Conservation (phyloP, 2,329 filamentous ascomycete species). For the Fusarium sp. region DNA sequence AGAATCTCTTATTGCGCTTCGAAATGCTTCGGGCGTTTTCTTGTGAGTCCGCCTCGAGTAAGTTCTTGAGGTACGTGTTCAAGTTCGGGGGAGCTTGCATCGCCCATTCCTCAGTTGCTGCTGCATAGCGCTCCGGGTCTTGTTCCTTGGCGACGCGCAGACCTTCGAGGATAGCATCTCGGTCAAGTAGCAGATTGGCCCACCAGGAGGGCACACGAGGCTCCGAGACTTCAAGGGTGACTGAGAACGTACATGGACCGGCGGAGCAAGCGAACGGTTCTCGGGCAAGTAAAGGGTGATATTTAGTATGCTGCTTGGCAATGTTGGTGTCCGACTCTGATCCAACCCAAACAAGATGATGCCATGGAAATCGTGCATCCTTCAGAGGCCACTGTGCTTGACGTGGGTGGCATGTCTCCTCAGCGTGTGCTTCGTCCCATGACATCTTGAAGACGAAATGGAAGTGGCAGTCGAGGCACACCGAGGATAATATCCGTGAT, state of each 20-base stretch:
- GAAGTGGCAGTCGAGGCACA: slow-evolving; percentile 58
- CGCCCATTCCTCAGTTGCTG: slow-evolving; percentile 57
- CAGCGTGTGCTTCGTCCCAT: slow-evolving; percentile 50
- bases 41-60: slow-evolving; percentile 55
- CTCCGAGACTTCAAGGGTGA: slow-evolving; percentile 63
- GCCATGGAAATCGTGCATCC: slow-evolving; percentile 55
- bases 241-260: slow-evolving; percentile 55
- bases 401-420: slow-evolving; percentile 49
- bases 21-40: slow-evolving; percentile 62
- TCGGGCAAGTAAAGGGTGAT: slow-evolving; percentile 55
- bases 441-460: slow-evolving; percentile 57
- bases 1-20: slow-evolving; percentile 68
- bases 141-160: slow-evolving; percentile 56
- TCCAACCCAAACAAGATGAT: slow-evolving; percentile 55
- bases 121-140: slow-evolving; percentile 63
- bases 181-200: slow-evolving; percentile 60
- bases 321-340: slow-evolving; percentile 48
- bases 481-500: slow-evolving; percentile 51
- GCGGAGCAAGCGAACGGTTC: slow-evolving; percentile 59
- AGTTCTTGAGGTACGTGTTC: slow-evolving; percentile 65
- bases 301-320: slow-evolving; percentile 49
- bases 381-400: slow-evolving; percentile 53
- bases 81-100: slow-evolving; percentile 60
- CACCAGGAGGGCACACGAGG: slow-evolving; percentile 61
- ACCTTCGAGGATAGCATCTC: slow-evolving; percentile 57